Evolutionary conservation across 2,329 filamentous ascomycete species (phyloP).

Genomic region (Trichoderma sp.): DNA sequence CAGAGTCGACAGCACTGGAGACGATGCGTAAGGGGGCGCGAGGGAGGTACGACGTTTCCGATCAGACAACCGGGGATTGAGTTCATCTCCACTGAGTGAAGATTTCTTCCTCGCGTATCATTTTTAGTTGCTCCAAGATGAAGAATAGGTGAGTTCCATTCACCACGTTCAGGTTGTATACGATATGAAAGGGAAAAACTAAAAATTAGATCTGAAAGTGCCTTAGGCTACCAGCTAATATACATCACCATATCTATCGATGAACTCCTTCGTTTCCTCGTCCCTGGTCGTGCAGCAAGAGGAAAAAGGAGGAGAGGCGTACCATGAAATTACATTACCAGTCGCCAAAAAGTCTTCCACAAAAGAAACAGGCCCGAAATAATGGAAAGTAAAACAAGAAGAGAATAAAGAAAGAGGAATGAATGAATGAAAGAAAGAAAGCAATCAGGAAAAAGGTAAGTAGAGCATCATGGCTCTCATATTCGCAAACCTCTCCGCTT

Average conservation of each 20-base stretch:
- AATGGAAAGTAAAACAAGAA: not conserved
- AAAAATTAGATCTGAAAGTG: constrained; percentile 21
- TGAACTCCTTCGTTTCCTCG: not conserved
- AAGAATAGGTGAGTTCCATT: constrained; percentile 3
- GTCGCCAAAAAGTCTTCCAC: not conserved
- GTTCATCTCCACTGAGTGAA: constrained; percentile 23
- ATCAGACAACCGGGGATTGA: constrained; percentile 26
- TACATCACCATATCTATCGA: constrained; percentile 7
- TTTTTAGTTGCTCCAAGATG: not conserved
- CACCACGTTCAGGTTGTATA: not conserved
- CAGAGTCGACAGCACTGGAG: constrained; percentile 40
- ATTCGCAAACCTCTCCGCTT: constrained; percentile 24
- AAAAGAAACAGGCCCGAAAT: too few species aligned
- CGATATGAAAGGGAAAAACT: not conserved
- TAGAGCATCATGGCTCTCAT: constrained; percentile 2
- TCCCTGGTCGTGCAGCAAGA: constrained; percentile 5
- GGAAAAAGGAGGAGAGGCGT: not conserved
- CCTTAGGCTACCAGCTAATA: constrained; percentile 10
- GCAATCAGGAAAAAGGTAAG: not conserved
- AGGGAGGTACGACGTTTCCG: constrained; percentile 34
- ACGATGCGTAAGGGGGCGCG: not conserved
- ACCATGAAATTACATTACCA: constrained; percentile 4
- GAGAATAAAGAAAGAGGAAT: not conserved
- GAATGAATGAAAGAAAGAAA: too few species aligned
- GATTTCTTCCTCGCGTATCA: too few species aligned